These are phyloP conservation scores for Santalum album DNA, from an alignment of 164 flowering plant genomes.

Conservation along the genomic window DNA sequence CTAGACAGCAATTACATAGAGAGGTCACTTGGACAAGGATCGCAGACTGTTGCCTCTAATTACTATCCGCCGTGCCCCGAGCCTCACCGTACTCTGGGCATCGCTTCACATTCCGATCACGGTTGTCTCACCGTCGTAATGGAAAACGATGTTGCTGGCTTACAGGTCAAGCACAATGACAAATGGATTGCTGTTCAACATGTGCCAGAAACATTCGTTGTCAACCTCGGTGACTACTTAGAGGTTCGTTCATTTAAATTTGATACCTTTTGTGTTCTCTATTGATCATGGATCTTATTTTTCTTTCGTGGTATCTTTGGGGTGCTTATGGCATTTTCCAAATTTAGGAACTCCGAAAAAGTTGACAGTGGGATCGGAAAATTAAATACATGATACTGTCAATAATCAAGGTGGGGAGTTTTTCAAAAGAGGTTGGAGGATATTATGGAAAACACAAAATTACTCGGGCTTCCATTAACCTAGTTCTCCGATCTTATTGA, in stretches of 20 bases:
- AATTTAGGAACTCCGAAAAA: too few species aligned
- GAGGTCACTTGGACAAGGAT: slow-evolving; percentile 1
- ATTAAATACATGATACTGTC: too few species aligned
- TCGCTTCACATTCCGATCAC: slow-evolving; percentile 89
- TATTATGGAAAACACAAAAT: too few species aligned
- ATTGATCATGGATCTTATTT: neutral
- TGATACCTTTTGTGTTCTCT: neutral
- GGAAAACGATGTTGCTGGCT: slow-evolving; percentile 63
- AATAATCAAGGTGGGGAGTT: too few species aligned
- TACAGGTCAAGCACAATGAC: slow-evolving; percentile 44
- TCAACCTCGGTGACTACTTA: slow-evolving; percentile 82
- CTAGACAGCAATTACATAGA: too few species aligned
- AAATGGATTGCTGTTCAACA: slow-evolving; percentile 71
- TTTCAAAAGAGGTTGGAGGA: too few species aligned
- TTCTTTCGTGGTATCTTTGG: neutral
- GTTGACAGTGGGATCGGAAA: too few species aligned
- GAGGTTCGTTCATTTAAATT: slow-evolving; percentile 34
- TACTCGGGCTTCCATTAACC: too few species aligned
- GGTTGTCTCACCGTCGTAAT: slow-evolving; percentile 83
- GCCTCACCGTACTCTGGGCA: slow-evolving; percentile 78
- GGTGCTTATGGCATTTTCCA: too few species aligned
- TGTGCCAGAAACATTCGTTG: slow-evolving; percentile 48
- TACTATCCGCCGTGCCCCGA: slow-evolving; percentile 79
- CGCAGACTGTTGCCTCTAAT: slow-evolving; percentile 72
- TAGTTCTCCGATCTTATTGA: too few species aligned